Conservation (phyloP, 306 rosid genomes). For the Malus sieversii region DNA sequence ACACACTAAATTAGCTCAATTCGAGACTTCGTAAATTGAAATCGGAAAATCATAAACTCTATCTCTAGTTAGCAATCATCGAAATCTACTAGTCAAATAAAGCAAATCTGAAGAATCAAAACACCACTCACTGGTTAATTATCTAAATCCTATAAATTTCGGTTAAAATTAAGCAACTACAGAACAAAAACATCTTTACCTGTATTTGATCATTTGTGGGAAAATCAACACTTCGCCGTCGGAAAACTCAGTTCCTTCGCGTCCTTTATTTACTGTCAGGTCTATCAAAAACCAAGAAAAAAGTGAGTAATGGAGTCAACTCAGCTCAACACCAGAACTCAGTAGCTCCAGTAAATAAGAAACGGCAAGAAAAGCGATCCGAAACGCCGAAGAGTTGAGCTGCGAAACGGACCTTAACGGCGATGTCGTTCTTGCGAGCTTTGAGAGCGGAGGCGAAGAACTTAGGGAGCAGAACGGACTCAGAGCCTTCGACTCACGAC, state of each 20-base stretch:
- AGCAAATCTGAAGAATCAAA: not conserved
- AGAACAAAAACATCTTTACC: too few relatives aligned
- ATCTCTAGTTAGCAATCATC: not conserved
- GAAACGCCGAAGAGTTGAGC: not conserved
- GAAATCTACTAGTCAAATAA: not conserved
- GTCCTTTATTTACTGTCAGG: too few relatives aligned
- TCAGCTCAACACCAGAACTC: not conserved
- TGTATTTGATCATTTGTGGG: too few relatives aligned
- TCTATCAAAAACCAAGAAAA: too few relatives aligned
- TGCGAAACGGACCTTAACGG: conserved; percentile 34
- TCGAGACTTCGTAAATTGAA: not conserved
- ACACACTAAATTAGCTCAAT: not conserved
- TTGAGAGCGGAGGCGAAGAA: conserved; percentile 40
- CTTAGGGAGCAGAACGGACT: conserved; percentile 54
- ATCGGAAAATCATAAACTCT: not conserved
- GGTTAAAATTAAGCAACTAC: too few relatives aligned
- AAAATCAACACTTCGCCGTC: too few relatives aligned
- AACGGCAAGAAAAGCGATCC: not conserved
- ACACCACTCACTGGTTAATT: not conserved
- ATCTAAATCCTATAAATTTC: not conserved
- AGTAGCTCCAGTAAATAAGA: not conserved
- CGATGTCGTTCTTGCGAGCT: conserved; percentile 47
- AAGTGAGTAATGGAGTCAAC: too few relatives aligned
- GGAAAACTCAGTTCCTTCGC: too few relatives aligned
- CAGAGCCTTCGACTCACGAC: too few relatives aligned